phyloP scores from a whole-genome alignment of 331 rosid species.

The Dryas integrifolia region DNA sequence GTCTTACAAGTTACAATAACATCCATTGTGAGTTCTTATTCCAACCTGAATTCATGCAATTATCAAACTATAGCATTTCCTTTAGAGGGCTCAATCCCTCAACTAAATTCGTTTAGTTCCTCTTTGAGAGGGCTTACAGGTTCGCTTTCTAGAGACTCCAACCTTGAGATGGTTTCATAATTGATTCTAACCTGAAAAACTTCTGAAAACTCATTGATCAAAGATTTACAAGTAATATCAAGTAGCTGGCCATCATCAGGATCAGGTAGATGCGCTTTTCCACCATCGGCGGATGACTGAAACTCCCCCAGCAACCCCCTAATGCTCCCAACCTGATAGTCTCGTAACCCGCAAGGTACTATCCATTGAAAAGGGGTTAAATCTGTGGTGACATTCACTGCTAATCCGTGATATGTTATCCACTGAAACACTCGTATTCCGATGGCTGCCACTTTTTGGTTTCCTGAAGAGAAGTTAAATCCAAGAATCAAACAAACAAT shows the following conservation, averaged over 20 bases:
- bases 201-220: constrained; percentile 59
- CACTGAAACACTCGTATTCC: constrained; percentile 64
- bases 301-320: constrained; percentile 42
- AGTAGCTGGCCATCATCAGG: constrained; percentile 40
- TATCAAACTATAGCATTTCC: too few species aligned
- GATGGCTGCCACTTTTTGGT: constrained; percentile 76
- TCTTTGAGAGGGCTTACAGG: not conserved
- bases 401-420: constrained; percentile 75
- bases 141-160: constrained; percentile 24
- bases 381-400: constrained; percentile 69
- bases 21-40: too few species aligned
- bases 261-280: not conserved
- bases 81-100: constrained; percentile 3
- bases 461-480: constrained; percentile 38
- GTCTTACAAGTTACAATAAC: too few species aligned
- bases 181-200: constrained; percentile 49
- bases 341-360: constrained; percentile 63
- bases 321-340: constrained; percentile 61
- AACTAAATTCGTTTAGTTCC: not conserved
- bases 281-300: constrained; percentile 2
- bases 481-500: not conserved
- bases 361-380: constrained; percentile 60
- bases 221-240: constrained; percentile 45
- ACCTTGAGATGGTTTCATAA: constrained; percentile 30
- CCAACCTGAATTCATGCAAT: too few species aligned